These are phyloP conservation scores for Lichtheimia ornata DNA, from an alignment of 371 early-diverging fungal species.

Conservation along the genomic window DNA sequence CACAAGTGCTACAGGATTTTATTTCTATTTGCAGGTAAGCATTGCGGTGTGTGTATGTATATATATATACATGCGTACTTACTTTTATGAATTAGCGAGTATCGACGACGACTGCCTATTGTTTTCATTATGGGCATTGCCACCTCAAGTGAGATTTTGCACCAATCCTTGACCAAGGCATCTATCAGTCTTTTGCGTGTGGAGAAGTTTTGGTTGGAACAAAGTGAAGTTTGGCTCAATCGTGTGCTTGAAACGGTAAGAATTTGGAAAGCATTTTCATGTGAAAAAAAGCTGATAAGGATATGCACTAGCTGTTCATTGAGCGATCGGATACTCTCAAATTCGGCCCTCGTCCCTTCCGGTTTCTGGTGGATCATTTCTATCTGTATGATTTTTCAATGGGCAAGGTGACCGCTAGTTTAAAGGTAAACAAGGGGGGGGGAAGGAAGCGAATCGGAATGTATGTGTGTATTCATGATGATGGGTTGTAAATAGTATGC, in stretches of 20 bases:
- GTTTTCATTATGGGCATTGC: conserved; percentile 85
- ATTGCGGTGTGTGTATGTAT: not conserved
- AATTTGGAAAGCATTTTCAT: not conserved
- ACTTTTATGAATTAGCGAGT: conserved; percentile 49
- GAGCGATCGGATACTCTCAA: conserved; percentile 51
- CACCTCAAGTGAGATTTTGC: conserved; percentile 80
- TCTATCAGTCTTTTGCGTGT: conserved; percentile 71
- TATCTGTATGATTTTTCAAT: conserved; percentile 80
- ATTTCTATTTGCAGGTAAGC: conserved; percentile 71
- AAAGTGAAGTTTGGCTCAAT: conserved; percentile 77
- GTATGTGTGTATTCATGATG: not conserved
- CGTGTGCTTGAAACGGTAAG: conserved; percentile 68
- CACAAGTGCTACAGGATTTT: conserved; percentile 71
- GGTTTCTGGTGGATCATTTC: conserved; percentile 77
- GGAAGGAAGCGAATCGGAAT: not conserved
- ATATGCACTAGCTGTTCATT: conserved; percentile 53
- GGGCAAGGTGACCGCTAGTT: conserved; percentile 64
- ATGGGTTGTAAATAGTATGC: conserved; percentile 53
- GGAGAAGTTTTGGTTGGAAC: conserved; percentile 78
- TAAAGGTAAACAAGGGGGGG: conserved; percentile 57
- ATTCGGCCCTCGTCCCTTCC: conserved; percentile 72
- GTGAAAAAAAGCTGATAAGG: too few relatives aligned
- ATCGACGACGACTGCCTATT: conserved; percentile 71
- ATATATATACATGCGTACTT: not conserved
- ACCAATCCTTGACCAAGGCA: conserved; percentile 75